phyloP scores from a whole-genome alignment of 768 basidiomycete species.

The Pisolithus albus region DNA sequence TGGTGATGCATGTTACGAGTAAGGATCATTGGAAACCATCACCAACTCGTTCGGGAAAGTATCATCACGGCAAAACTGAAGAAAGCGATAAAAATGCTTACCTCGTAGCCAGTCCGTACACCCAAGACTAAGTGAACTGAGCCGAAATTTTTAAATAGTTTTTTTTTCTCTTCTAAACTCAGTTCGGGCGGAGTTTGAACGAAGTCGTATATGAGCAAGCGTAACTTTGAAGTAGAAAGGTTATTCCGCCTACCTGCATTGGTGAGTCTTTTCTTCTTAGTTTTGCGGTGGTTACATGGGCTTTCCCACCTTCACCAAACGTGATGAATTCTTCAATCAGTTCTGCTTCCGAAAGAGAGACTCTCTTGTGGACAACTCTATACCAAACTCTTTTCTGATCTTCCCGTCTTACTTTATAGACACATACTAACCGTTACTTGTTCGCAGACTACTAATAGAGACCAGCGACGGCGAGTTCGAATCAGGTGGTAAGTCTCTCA shows the following conservation, averaged over 20 bases:
- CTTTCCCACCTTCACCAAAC: constrained; percentile 5
- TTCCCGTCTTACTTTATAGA: neutral
- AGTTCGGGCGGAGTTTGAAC: neutral
- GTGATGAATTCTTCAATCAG: constrained; percentile 54
- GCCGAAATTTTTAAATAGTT: neutral
- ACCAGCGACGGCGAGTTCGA: no score
- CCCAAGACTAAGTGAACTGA: neutral
- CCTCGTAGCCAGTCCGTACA: constrained; percentile 9
- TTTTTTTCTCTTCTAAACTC: neutral
- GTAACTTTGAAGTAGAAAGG: no score
- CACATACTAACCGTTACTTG: constrained; percentile 1
- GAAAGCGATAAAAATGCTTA: constrained; percentile 23
- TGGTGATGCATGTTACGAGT: constrained; percentile 74
- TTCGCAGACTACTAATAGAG: no score
- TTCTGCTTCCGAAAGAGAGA: constrained; percentile 80
- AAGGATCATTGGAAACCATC: constrained; percentile 59
- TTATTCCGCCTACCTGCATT: no score
- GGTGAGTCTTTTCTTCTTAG: constrained; percentile 10
- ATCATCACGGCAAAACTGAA: constrained; percentile 46
- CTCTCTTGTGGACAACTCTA: constrained; percentile 65
- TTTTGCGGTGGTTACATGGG: neutral
- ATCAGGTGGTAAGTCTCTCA: neutral
- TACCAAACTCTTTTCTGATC: constrained; percentile 47
- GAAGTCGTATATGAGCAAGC: neutral
- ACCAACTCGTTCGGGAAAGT: constrained; percentile 68